Percentiles rank a stretch among this genome's conserved stretches.
These are phyloP conservation scores for Pyronema domesticum DNA, from an alignment of 495 filamentous ascomycete species.

Conservation along the genomic window DNA sequence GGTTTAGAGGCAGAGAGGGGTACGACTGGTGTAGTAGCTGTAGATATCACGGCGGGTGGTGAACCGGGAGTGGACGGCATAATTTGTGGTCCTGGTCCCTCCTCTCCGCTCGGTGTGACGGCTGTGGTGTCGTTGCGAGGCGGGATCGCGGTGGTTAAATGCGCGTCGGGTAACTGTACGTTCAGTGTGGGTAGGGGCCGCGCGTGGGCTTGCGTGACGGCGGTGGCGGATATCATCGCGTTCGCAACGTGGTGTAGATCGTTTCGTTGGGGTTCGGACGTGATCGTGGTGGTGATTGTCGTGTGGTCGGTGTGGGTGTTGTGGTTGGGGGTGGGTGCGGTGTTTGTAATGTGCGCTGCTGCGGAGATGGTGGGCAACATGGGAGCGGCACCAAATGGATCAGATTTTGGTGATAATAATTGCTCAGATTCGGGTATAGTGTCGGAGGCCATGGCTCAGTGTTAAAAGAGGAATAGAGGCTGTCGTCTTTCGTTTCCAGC, in stretches of 20 bases:
- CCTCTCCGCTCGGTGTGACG: neutral
- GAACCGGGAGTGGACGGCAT: conserved; percentile 11
- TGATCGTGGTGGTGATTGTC: neutral
- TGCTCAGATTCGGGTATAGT: too few relatives aligned
- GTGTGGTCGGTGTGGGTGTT: too few relatives aligned
- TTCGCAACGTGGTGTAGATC: neutral
- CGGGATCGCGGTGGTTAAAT: neutral
- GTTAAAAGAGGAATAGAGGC: neutral
- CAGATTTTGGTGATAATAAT: too few relatives aligned
- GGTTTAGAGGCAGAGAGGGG: conserved; percentile 19
- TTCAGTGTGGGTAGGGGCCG: neutral
- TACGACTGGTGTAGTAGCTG: conserved; percentile 17
- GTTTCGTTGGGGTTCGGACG: neutral
- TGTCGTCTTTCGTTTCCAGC: neutral
- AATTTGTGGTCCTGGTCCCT: neutral
- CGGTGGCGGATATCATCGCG: conserved; percentile 3
- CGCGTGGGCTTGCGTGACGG: neutral
- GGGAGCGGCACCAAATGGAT: too few relatives aligned
- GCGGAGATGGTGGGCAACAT: too few relatives aligned
- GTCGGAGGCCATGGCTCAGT: neutral
- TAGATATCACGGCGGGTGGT: conserved; percentile 17
- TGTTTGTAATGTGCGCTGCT: too few relatives aligned
- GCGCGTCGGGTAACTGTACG: neutral
- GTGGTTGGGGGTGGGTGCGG: too few relatives aligned
- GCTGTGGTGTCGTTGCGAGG: neutral